These are phyloP conservation scores for Thuidium tamariscinum DNA, from an alignment of 225 moss, liverwort and hornwort species.

Conservation along the genomic window DNA sequence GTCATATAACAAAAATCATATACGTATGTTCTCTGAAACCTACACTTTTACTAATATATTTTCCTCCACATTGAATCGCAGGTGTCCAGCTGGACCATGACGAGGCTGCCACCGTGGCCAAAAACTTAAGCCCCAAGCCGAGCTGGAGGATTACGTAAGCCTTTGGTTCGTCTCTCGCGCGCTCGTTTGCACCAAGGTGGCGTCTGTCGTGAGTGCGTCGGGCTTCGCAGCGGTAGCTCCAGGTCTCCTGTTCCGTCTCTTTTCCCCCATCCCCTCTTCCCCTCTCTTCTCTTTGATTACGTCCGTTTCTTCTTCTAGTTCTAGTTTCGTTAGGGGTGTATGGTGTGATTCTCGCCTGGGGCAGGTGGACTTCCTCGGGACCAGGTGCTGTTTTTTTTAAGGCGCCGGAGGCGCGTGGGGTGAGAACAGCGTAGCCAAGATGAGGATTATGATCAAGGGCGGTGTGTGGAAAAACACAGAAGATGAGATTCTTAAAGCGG, in stretches of 20 bases:
- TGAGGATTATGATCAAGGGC: constrained; percentile 99
- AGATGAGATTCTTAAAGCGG: constrained; percentile 98
- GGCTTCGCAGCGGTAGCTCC: neutral
- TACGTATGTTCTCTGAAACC: rapidly evolving
- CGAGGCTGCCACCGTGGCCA: neutral
- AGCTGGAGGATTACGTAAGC: constrained; percentile 7
- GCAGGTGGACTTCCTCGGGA: neutral
- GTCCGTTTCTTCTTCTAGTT: neutral
- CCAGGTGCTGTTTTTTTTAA: neutral
- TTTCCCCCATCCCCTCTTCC: neutral
- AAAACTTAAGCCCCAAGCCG: neutral
- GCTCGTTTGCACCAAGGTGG: neutral
- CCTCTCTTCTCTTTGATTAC: neutral
- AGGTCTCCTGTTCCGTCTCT: neutral
- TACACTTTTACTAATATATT: neutral
- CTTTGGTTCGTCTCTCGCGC: neutral
- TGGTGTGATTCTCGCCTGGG: neutral
- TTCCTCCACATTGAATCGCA: neutral
- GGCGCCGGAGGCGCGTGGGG: constrained; percentile 17
- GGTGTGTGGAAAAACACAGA: constrained; percentile 98
- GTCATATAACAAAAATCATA: too few species aligned
- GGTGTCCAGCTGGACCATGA: neutral
- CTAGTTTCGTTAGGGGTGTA: neutral
- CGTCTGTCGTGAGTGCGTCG: neutral
- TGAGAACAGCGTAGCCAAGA: constrained; percentile 30